Percentiles rank a stretch among this genome's conserved stretches.
Conservation (phyloP, 1,284 basidiomycete species). For the Ganoderma lucidum region DNA sequence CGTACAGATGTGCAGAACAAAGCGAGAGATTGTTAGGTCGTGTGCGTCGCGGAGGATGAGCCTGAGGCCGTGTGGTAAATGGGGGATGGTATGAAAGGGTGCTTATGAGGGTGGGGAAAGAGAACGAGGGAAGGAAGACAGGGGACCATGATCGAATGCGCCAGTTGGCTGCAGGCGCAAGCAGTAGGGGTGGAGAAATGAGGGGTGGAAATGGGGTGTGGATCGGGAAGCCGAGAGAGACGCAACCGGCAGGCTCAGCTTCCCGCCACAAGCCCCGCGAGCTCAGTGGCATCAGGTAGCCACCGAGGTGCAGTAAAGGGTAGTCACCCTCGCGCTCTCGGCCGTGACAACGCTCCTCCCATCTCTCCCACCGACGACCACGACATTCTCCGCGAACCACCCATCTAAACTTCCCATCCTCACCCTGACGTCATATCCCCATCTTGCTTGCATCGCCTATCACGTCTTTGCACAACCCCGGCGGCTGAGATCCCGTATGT, state of each 20-base stretch:
- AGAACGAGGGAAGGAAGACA: slow-evolving; percentile 13
- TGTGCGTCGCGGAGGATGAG: not conserved
- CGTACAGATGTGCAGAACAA: slow-evolving; percentile 2
- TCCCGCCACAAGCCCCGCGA: slow-evolving; percentile 2
- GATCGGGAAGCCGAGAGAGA: slow-evolving; percentile 26
- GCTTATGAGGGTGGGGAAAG: slow-evolving; percentile 24
- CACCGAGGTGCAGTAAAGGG: not conserved
- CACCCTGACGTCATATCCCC: slow-evolving; percentile 26
- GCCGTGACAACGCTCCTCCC: not conserved
- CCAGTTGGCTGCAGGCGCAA: slow-evolving; percentile 15
- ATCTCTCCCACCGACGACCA: not conserved
- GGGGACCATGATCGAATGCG: slow-evolving; percentile 23
- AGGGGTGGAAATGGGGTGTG: slow-evolving; percentile 27
- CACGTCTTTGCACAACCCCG: slow-evolving; percentile 5
- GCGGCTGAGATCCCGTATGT: not conserved
- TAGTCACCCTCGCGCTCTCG: not conserved
- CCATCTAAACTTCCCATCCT: slow-evolving; percentile 28
- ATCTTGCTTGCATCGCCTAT: not conserved
- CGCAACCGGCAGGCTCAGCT: slow-evolving; percentile 7
- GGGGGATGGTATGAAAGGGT: not conserved
- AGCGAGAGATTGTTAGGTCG: not conserved
- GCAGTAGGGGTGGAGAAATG: slow-evolving; percentile 34
- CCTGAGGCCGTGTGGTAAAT: not conserved
- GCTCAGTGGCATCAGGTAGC: not conserved
- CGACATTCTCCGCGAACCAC: slow-evolving; percentile 22